Percentiles rank a stretch among this genome's conserved stretches.
Conservation (phyloP, 306 rosid species). For the Castanea mollissima region DNA sequence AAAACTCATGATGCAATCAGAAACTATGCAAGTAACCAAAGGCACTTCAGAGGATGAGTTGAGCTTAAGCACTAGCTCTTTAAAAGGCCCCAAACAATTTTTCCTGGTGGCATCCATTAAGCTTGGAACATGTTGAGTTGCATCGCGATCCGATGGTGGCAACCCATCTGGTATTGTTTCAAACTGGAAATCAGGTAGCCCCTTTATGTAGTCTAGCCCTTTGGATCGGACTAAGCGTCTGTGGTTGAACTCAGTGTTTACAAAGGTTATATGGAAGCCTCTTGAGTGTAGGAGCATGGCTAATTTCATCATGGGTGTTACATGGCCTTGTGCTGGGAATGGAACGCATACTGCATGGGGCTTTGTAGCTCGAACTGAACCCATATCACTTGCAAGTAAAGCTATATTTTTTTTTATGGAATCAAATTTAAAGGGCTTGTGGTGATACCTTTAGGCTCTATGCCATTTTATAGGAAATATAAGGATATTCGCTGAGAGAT, state of each 20-base stretch:
- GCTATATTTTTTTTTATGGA: no score
- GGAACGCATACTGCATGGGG: neutral
- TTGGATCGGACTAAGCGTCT: conserved; percentile 16
- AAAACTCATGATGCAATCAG: conserved; percentile 17
- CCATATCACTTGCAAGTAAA: no score
- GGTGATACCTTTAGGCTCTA: no score
- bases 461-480: no score
- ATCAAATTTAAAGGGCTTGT: no score
- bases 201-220: conserved; percentile 6
- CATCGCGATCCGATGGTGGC: conserved; percentile 15
- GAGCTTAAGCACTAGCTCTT: conserved; percentile 17
- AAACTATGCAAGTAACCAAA: conserved; percentile 12
- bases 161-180: conserved; percentile 22
- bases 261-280: conserved; percentile 30
- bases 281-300: conserved; percentile 28
- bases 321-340: conserved; percentile 21
- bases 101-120: conserved; percentile 15
- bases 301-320: conserved; percentile 28
- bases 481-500: no score
- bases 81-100: conserved; percentile 12
- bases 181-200: conserved; percentile 16
- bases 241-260: conserved; percentile 7
- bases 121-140: conserved; percentile 12
- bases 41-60: conserved; percentile 19
- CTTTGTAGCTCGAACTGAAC: neutral